These are phyloP conservation scores for Mytilinidion resinicola DNA, from an alignment of 495 filamentous ascomycete genomes.

Conservation along the genomic window DNA sequence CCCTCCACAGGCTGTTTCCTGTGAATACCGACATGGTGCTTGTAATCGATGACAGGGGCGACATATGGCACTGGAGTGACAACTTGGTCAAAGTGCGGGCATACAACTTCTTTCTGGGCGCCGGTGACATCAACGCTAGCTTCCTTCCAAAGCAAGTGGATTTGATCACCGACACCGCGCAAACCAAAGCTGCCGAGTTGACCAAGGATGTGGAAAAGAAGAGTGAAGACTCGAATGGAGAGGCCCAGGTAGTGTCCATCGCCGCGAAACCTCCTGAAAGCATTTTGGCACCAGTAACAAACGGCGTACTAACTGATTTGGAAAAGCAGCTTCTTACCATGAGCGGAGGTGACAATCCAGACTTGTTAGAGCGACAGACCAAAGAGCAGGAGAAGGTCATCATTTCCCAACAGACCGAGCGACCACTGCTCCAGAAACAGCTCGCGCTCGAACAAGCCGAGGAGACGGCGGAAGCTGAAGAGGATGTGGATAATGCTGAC, in stretches of 20 bases:
- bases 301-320: constrained; percentile 50
- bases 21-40: constrained; percentile 98
- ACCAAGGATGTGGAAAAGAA: neutral
- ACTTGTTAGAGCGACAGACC: constrained; percentile 64
- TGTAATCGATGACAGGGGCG: constrained; percentile 94
- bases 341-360: constrained; percentile 65
- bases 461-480: constrained; percentile 42
- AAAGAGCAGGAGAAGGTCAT: constrained; percentile 79
- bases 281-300: constrained; percentile 17
- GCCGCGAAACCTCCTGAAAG: constrained; percentile 26
- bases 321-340: constrained; percentile 67
- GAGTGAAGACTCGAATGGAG: constrained; percentile 1
- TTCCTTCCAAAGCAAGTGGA: constrained; percentile 74
- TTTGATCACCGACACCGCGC: constrained; percentile 5
- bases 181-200: neutral
- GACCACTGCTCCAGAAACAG: constrained; percentile 81
- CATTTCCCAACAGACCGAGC: constrained; percentile 79
- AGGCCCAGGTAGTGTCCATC: constrained; percentile 7
- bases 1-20: constrained; percentile 83
- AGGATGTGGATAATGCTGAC: constrained; percentile 45
- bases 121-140: constrained; percentile 97
- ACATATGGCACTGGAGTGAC: constrained; percentile 93
- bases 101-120: constrained; percentile 96
- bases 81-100: constrained; percentile 93
- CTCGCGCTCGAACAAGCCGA: constrained; percentile 63